These are phyloP conservation scores for Heimioporus retisporus DNA, from an alignment of 1,284 basidiomycete species.

Conservation along the genomic window DNA sequence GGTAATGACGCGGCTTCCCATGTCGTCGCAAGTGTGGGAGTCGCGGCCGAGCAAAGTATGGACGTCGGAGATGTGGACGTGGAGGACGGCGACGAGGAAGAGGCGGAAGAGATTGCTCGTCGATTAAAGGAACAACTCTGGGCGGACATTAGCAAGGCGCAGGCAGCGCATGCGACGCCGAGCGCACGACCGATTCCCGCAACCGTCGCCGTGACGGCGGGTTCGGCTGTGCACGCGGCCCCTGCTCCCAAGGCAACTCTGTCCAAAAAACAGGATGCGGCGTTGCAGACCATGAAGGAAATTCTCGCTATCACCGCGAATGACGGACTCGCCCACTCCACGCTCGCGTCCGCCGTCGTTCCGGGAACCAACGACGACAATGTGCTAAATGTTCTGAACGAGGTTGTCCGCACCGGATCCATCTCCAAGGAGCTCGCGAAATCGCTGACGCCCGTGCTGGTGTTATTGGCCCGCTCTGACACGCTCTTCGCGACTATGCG, in stretches of 20 bases:
- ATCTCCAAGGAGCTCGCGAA: constrained; percentile 64
- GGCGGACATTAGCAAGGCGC: constrained; percentile 76
- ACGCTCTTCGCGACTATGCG: constrained; percentile 70
- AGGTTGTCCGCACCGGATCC: constrained; percentile 56
- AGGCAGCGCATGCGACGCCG: constrained; percentile 51
- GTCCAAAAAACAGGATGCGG: constrained; percentile 62
- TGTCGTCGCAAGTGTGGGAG: constrained; percentile 13
- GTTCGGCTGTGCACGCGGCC: constrained; percentile 10
- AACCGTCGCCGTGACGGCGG: neutral
- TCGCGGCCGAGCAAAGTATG: constrained; percentile 34
- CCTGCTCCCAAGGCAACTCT: constrained; percentile 9
- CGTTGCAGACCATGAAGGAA: constrained; percentile 67
- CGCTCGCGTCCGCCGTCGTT: constrained; percentile 60
- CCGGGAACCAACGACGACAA: constrained; percentile 57
- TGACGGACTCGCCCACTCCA: constrained; percentile 63
- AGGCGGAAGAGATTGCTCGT: constrained; percentile 76
- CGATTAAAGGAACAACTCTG: constrained; percentile 75
- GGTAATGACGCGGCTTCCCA: constrained; percentile 11
- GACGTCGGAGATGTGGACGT: constrained; percentile 53
- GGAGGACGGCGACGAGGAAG: constrained; percentile 50
- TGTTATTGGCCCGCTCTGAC: constrained; percentile 72
- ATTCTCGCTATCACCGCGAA: constrained; percentile 67
- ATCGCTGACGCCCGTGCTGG: constrained; percentile 65
- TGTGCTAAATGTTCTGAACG: constrained; percentile 64
- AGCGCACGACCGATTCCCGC: constrained; percentile 13